These are phyloP conservation scores for Tetrahymena borealis DNA, from an alignment of 73 alveolate genomes.

Conservation along the genomic window DNA sequence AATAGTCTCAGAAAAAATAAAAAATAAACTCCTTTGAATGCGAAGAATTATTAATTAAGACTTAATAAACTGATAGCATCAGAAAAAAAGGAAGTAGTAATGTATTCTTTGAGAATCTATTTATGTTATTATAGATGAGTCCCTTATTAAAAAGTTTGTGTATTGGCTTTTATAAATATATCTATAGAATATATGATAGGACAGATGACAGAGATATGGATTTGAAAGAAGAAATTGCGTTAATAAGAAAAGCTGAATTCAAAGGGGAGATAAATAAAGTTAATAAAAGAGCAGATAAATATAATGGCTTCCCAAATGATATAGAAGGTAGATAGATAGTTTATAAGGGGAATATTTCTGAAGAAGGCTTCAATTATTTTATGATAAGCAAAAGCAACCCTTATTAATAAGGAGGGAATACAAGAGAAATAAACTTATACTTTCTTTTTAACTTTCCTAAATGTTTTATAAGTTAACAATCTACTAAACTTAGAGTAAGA, in stretches of 20 bases:
- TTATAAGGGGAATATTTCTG: not conserved
- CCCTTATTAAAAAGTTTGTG: not conserved
- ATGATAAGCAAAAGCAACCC: not conserved
- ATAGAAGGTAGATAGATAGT: not conserved
- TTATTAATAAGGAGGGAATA: not conserved
- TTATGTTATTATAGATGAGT: not conserved
- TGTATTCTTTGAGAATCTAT: not conserved
- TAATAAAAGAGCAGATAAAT: not conserved
- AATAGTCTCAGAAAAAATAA: not conserved
- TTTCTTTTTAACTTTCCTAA: not conserved
- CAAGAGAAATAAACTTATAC: not conserved
- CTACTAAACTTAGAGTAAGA: not conserved
- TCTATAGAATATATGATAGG: not conserved
- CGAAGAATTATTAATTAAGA: not conserved
- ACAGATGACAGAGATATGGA: not conserved
- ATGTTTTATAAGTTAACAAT: not conserved
- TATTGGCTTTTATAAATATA: not conserved
- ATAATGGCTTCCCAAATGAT: not conserved
- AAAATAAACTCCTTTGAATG: not conserved
- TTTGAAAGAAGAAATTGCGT: not conserved
- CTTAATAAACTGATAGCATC: not conserved
- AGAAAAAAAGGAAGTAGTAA: not conserved
- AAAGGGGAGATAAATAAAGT: not conserved
- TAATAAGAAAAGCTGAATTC: not conserved
- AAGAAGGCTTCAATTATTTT: not conserved